Evolutionary conservation across 2,329 filamentous ascomycete species (phyloP).

Genomic region (Aspergillus flavus): DNA sequence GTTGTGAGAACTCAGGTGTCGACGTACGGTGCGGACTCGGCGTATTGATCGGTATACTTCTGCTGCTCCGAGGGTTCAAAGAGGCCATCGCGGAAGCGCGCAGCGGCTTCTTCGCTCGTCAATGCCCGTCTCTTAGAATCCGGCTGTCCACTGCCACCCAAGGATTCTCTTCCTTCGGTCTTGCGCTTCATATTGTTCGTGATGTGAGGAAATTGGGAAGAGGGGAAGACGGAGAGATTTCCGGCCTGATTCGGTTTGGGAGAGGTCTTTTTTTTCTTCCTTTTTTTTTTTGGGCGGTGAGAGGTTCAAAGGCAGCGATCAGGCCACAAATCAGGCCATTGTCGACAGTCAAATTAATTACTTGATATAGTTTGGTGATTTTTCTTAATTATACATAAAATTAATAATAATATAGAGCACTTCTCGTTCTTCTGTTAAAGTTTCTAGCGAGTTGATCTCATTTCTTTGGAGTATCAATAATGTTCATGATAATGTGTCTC

Average conservation of each 20-base stretch:
- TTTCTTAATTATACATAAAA: background rate
- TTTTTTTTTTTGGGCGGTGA: constrained; percentile 24
- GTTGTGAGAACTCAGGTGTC: background rate
- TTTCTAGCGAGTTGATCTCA: no score
- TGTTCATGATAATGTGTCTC: background rate
- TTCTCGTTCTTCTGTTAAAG: no score
- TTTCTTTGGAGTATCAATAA: background rate
- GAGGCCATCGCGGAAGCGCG: constrained; percentile 48
- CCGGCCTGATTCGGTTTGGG: background rate
- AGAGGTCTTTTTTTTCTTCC: constrained; percentile 14
- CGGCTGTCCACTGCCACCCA: constrained; percentile 34
- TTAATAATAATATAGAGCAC: no score
- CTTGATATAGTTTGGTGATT: background rate
- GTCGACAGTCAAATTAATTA: background rate
- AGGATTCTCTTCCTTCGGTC: constrained; percentile 34
- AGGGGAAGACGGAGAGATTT: background rate
- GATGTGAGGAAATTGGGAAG: background rate
- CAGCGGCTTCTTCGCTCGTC: constrained; percentile 40
- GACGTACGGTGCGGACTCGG: constrained; percentile 46
- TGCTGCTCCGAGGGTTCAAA: constrained; percentile 45
- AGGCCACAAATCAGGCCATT: constrained; percentile 26
- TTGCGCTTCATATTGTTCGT: constrained; percentile 48
- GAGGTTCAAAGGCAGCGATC: constrained; percentile 16
- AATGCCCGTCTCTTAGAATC: constrained; percentile 44
- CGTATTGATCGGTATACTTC: constrained; percentile 48